A percentile compares a stretch with the other conserved stretches of the same genome.
Conservation (phyloP, 1,284 basidiomycete genomes). For the Malassezia cuniculi region DNA sequence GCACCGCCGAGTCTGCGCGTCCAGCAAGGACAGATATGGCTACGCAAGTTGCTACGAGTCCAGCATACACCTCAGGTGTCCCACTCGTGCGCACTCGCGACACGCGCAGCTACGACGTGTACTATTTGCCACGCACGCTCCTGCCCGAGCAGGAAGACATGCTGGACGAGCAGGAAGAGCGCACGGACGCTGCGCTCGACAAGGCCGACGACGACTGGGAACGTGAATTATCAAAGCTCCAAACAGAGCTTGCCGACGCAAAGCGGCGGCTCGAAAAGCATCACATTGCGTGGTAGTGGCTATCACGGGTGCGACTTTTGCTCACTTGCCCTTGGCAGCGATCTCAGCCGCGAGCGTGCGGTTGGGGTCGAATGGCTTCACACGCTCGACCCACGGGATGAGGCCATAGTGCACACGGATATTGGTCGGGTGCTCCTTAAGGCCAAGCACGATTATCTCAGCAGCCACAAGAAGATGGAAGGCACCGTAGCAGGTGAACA, state of each 20-base stretch:
- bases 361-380: conserved; percentile 13
- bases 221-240: conserved; percentile 1
- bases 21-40: no score
- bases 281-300: conserved; percentile 3
- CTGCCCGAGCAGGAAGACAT: conserved; percentile 13
- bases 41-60: no score
- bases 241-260: conserved; percentile 3
- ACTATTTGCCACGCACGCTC: conserved; percentile 15
- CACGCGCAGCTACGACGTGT: conserved; percentile 7
- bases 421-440: conserved; percentile 25
- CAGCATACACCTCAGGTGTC: no score
- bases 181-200: conserved; percentile 10
- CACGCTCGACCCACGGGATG: conserved; percentile 16
- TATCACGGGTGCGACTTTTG: background rate
- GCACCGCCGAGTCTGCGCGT: background rate
- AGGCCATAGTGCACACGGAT: conserved; percentile 9
- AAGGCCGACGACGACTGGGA: conserved; percentile 15
- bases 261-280: conserved; percentile 4
- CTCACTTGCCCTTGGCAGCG: background rate
- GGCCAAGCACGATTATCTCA: conserved; percentile 17
- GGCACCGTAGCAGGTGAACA: conserved; percentile 49
- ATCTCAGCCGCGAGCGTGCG: conserved; percentile 6
- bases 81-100: background rate
- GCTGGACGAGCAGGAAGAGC: conserved; percentile 17
- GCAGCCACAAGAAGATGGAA: conserved; percentile 46